Percentiles rank a stretch among this genome's conserved stretches.
Conservation (phyloP, 2,329 filamentous ascomycete genomes). For the Trichoderma pleuroti region DNA sequence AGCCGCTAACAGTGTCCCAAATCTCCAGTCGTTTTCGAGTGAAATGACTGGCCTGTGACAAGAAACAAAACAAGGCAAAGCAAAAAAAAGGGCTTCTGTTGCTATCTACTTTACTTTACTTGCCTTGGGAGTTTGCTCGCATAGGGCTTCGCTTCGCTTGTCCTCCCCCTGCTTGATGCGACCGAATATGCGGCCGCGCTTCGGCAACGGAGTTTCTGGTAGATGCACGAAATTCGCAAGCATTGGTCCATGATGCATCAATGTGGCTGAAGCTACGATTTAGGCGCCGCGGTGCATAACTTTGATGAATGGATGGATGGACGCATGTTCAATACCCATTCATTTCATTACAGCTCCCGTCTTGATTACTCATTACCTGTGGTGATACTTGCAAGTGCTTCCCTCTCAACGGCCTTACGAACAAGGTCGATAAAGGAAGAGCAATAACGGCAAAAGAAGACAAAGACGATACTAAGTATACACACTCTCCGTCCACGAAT, state of each 20-base stretch:
- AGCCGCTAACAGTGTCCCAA: background rate
- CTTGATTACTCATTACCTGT: background rate
- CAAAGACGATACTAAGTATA: constrained; percentile 55
- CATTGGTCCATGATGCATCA: background rate
- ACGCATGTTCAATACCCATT: background rate
- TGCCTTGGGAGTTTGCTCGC: background rate
- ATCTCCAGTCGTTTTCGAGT: background rate
- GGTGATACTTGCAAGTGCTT: background rate
- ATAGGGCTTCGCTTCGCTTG: background rate
- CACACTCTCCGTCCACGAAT: constrained; percentile 81
- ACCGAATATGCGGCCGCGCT: constrained; percentile 17
- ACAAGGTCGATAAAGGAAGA: background rate
- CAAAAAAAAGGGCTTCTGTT: background rate
- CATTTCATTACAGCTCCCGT: background rate
- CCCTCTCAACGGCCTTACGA: background rate
- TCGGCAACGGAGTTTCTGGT: background rate
- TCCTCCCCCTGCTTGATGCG: constrained; percentile 3
- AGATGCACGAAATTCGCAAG: background rate
- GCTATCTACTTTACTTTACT: background rate
- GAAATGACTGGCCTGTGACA: background rate
- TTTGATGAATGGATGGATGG: background rate
- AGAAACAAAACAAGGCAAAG: background rate
- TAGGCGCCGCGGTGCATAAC: background rate
- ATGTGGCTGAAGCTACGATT: background rate
- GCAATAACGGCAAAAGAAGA: background rate